A percentile compares a stretch with the other conserved stretches of the same genome.
Conservation (phyloP, 768 basidiomycete species). For the Russula brevipes region DNA sequence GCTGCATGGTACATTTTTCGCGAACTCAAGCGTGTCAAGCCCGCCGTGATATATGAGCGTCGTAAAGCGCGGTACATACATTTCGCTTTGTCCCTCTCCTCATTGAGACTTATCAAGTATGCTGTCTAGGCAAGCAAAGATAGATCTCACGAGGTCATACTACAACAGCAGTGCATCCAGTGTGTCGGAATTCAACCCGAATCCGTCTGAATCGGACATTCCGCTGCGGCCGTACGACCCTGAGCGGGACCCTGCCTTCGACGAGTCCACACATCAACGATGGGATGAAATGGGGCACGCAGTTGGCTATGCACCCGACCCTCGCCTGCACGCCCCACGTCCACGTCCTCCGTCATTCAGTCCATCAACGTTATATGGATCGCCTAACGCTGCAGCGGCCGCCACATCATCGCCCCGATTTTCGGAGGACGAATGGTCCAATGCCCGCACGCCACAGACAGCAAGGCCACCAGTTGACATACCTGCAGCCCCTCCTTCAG, state of each 20-base stretch:
- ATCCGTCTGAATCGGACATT: constrained; percentile 40
- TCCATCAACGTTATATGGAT: constrained; percentile 7
- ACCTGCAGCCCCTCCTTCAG: background rate
- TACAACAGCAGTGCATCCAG: constrained; percentile 24
- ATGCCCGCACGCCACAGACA: constrained; percentile 7
- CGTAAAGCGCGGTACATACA: constrained; percentile 60
- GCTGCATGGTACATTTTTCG: constrained; percentile 83
- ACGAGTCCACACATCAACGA: constrained; percentile 37
- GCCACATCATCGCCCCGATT: background rate
- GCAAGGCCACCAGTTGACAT: background rate
- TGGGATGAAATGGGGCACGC: constrained; percentile 51
- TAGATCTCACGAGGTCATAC: constrained; percentile 26
- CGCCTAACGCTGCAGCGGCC: constrained; percentile 1
- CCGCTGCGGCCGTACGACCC: constrained; percentile 38
- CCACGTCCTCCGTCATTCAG: constrained; percentile 31
- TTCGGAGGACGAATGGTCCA: constrained; percentile 11
- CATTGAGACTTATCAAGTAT: constrained; percentile 2
- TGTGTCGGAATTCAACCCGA: constrained; percentile 26
- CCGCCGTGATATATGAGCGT: constrained; percentile 58
- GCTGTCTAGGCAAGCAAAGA: constrained; percentile 48
- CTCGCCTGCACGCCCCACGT: constrained; percentile 47
- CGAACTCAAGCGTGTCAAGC: constrained; percentile 65
- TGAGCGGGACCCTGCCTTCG: constrained; percentile 18
- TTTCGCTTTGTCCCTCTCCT: background rate
- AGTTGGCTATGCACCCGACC: constrained; percentile 43